Evolutionary conservation across 306 rosid species (phyloP).

Genomic region (Neltuma alba): DNA sequence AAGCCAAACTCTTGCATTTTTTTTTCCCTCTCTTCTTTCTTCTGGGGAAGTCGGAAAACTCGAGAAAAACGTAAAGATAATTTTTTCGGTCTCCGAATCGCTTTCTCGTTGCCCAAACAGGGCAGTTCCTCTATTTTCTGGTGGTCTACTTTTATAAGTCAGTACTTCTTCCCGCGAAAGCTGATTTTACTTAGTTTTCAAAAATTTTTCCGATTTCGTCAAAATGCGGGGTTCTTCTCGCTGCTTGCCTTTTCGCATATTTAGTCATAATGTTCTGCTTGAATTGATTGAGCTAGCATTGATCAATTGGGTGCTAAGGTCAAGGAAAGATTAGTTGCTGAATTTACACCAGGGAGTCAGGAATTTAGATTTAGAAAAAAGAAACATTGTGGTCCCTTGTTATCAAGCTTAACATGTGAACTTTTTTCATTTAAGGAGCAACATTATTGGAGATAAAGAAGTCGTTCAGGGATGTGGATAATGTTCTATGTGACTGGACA

Average conservation of each 20-base stretch:
- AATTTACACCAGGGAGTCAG: neutral
- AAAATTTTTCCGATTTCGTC: neutral
- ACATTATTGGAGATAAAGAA: constrained; percentile 88
- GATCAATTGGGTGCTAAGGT: neutral
- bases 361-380: neutral
- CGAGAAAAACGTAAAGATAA: constrained; percentile 7
- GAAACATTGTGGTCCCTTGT: neutral
- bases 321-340: neutral
- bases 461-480: constrained; percentile 87
- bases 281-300: neutral
- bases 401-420: constrained; percentile 7
- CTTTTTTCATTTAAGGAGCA: constrained; percentile 55
- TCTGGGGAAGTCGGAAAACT: constrained; percentile 29
- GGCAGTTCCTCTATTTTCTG: constrained; percentile 22
- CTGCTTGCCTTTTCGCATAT: constrained; percentile 20
- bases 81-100: neutral
- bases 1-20: constrained; percentile 27
- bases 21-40: constrained; percentile 8
- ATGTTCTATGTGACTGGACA: constrained; percentile 89
- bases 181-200: constrained; percentile 13
- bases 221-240: neutral
- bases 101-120: constrained; percentile 41
- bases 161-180: constrained; percentile 26
- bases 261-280: neutral
- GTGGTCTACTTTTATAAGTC: constrained; percentile 19